These are phyloP conservation scores for Aspergillus pseudotamarii DNA, from an alignment of 2,329 filamentous ascomycete genomes.

Conservation along the genomic window DNA sequence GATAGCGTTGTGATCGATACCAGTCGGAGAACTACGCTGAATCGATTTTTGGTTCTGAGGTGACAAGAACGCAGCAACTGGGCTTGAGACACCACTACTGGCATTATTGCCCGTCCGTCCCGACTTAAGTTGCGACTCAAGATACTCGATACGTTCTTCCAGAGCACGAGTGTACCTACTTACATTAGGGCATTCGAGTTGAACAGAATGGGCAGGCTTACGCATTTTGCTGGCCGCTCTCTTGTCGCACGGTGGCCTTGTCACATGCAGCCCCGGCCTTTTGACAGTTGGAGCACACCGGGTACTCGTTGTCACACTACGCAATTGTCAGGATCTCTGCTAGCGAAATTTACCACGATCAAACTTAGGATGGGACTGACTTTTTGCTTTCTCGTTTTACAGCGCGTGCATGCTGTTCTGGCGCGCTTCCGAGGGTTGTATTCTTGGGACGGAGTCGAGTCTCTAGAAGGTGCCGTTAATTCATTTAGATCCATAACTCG, in stretches of 20 bases:
- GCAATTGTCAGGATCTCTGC: not conserved
- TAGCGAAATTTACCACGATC: not conserved
- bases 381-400: constrained; percentile 51
- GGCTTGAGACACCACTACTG: constrained; percentile 19
- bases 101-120: constrained; percentile 18
- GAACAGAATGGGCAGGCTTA: constrained; percentile 16
- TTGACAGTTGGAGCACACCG: constrained; percentile 49
- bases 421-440: constrained; percentile 50
- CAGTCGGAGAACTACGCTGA: constrained; percentile 21
- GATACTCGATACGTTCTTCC: constrained; percentile 46
- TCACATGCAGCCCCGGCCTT: constrained; percentile 48
- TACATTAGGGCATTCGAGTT: not conserved
- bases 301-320: constrained; percentile 51
- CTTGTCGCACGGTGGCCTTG: constrained; percentile 45
- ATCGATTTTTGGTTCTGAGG: constrained; percentile 24
- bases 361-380: constrained; percentile 26
- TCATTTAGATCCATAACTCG: constrained; percentile 23
- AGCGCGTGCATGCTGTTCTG: constrained; percentile 50
- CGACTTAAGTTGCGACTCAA: constrained; percentile 40
- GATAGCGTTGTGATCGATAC: constrained; percentile 38
- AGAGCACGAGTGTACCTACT: constrained; percentile 46
- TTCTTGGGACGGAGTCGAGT: constrained; percentile 30
- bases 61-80: constrained; percentile 27
- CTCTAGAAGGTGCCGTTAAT: constrained; percentile 25
- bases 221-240: constrained; percentile 41